Conservation (phyloP, 176 grass and related monocot genomes). For the Oryza longistaminata region DNA sequence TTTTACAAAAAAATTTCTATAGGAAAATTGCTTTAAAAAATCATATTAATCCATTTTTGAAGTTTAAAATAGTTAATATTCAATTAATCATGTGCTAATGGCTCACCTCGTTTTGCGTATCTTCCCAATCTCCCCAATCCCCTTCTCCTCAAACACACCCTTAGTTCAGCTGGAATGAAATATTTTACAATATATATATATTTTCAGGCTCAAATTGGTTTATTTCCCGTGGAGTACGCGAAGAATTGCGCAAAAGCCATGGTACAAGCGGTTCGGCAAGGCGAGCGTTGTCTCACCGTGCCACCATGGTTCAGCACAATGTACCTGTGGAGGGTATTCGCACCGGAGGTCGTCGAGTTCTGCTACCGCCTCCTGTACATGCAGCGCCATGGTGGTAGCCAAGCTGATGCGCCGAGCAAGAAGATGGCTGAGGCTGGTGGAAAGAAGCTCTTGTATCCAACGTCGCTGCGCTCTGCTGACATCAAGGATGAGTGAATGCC, state of each 20-base stretch:
- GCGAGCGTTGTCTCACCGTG: conserved; percentile 52
- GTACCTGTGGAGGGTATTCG: conserved; percentile 57
- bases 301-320: conserved; percentile 60
- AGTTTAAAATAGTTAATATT: no score
- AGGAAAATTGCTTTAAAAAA: no score
- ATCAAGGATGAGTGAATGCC: conserved; percentile 44
- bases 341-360: conserved; percentile 59
- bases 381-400: conserved; percentile 1
- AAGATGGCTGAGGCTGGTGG: conserved; percentile 41
- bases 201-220: conserved; percentile 56
- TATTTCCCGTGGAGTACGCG: conserved; percentile 49
- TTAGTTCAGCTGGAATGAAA: neutral
- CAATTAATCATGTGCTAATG: no score
- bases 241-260: conserved; percentile 56
- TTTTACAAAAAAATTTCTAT: no score
- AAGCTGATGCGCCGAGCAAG: conserved; percentile 39
- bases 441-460: conserved; percentile 56
- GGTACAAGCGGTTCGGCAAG: conserved; percentile 39
- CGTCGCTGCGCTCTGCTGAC: conserved; percentile 38
- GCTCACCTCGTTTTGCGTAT: no score
- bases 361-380: conserved; percentile 50
- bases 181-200: neutral
- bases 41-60: no score
- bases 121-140: no score
- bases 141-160: no score